Evolutionary conservation across 805 yeast species (phyloP).

Genomic region (Ogataea siamensis): DNA sequence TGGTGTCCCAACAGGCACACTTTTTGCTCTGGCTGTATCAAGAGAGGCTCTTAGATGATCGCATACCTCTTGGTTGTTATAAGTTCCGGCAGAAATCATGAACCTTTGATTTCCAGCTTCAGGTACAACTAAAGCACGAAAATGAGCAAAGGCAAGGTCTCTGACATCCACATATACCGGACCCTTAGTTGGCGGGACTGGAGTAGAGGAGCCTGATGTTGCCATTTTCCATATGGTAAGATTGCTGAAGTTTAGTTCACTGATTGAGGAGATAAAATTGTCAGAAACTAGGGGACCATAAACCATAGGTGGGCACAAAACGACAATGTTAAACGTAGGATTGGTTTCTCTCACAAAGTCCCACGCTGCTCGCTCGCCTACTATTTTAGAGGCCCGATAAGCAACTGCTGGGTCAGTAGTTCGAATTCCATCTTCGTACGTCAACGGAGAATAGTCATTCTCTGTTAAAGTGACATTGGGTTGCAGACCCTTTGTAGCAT

Average conservation of each 20-base stretch:
- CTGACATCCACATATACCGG: conserved; percentile 40
- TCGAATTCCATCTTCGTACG: conserved; percentile 45
- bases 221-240: conserved; percentile 36
- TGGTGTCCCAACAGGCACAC: conserved; percentile 26
- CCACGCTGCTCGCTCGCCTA: conserved; percentile 65
- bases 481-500: conserved; percentile 37
- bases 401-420: conserved; percentile 40
- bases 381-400: conserved; percentile 58
- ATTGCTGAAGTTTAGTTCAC: conserved; percentile 37
- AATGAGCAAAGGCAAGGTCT: conserved; percentile 42
- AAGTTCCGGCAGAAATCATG: conserved; percentile 32
- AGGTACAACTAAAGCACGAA: conserved; percentile 32
- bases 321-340: conserved; percentile 41
- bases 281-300: conserved; percentile 55
- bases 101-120: conserved; percentile 33
- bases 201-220: conserved; percentile 26
- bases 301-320: conserved; percentile 55
- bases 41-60: conserved; percentile 19
- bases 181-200: conserved; percentile 30
- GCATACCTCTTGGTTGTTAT: conserved; percentile 32
- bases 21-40: conserved; percentile 11
- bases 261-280: conserved; percentile 17
- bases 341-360: conserved; percentile 39
- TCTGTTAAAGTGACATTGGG: conserved; percentile 40
- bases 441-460: conserved; percentile 50